A percentile compares a stretch with the other conserved stretches of the same genome.
These are phyloP conservation scores for Bothriochloa decipiens DNA, from an alignment of 176 grass and related monocot species.

Conservation along the genomic window DNA sequence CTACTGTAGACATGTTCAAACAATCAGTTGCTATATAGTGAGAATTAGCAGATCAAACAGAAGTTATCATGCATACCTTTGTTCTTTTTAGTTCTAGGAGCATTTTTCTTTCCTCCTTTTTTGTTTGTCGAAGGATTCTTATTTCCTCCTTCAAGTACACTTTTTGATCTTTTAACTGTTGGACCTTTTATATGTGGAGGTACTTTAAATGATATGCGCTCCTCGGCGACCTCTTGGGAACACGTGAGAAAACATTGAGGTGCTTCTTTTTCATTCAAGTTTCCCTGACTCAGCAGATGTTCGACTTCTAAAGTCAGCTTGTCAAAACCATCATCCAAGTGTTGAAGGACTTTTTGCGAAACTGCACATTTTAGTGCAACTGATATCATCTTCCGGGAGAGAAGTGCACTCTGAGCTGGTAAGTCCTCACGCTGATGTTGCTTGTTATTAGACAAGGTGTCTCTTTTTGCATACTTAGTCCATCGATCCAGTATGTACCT, in stretches of 20 bases:
- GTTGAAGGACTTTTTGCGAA: background rate
- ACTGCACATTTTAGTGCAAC: background rate
- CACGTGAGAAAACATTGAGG: background rate
- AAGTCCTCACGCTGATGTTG: background rate
- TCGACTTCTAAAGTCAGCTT: conserved; percentile 12
- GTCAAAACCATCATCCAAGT: background rate
- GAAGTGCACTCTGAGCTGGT: background rate
- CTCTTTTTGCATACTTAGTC: conserved; percentile 30
- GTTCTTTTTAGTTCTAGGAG: background rate
- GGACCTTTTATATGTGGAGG: conserved; percentile 8
- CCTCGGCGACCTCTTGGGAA: background rate
- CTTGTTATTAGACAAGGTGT: background rate
- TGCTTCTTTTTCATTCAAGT: background rate
- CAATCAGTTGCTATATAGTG: background rate
- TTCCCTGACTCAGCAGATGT: background rate
- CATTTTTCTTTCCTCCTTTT: background rate
- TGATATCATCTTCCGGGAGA: conserved; percentile 7
- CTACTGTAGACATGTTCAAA: background rate
- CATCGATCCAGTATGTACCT: conserved; percentile 25
- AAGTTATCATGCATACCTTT: background rate
- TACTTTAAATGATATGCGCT: conserved; percentile 6
- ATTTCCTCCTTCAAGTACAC: background rate
- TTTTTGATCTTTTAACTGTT: background rate
- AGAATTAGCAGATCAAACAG: background rate
- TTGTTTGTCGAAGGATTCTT: background rate